Conservation (phyloP, 176 grass and related monocot genomes). For the Thinopyrum elongatum region DNA sequence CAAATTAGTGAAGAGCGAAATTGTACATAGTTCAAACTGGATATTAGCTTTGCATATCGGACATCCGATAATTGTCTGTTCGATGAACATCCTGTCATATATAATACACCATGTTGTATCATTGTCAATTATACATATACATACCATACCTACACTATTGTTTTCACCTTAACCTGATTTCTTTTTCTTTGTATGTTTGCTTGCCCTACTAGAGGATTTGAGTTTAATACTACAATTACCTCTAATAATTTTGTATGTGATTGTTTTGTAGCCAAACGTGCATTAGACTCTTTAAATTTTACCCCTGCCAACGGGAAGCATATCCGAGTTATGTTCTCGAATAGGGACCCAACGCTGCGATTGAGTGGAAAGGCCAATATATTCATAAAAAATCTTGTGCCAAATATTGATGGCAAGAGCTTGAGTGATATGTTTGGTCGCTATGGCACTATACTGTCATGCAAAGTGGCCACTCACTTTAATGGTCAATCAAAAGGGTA, state of each 20-base stretch:
- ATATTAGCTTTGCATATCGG: no score
- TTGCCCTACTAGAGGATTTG: not conserved
- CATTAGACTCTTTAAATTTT: conserved; percentile 49
- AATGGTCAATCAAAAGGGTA: conserved; percentile 40
- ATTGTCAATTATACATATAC: not conserved
- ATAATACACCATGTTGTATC: no score
- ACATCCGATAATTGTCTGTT: no score
- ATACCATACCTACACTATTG: not conserved
- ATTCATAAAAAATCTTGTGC: conserved; percentile 52
- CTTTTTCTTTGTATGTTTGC: not conserved
- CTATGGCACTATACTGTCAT: conserved; percentile 46
- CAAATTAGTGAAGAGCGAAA: no score
- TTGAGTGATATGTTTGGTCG: conserved; percentile 27
- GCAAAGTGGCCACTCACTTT: conserved; percentile 45
- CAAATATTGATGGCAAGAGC: conserved; percentile 38
- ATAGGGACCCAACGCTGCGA: conserved; percentile 35
- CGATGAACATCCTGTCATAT: no score
- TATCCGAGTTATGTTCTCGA: conserved; percentile 51
- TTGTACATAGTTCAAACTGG: no score
- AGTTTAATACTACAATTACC: not conserved
- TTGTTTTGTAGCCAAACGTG: conserved; percentile 33
- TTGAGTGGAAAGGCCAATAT: conserved; percentile 44
- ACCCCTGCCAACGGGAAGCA: conserved; percentile 23
- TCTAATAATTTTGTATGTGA: not conserved
- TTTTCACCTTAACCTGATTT: not conserved